Evolutionary conservation across 176 grass and related monocot species (phyloP).

Genomic region (Olyra latifolia): DNA sequence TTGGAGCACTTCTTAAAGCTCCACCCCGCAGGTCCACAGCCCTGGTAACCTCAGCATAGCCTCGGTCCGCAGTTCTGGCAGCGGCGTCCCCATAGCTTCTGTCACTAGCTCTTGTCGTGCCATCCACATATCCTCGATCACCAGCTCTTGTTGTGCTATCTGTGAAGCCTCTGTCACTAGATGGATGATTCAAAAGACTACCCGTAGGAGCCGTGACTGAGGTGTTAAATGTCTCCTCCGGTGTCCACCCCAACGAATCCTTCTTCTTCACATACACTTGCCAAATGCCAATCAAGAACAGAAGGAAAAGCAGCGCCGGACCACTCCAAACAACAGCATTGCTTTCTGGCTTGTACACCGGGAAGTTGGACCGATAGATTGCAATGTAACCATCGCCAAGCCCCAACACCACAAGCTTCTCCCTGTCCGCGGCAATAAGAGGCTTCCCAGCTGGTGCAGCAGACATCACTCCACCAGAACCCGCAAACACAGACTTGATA

Average conservation of each 20-base stretch:
- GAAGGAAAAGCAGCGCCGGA: constrained; percentile 74
- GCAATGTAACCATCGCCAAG: constrained; percentile 74
- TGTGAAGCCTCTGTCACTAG: constrained; percentile 50
- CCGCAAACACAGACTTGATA: constrained; percentile 76
- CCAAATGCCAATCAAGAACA: constrained; percentile 88
- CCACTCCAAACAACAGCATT: constrained; percentile 95
- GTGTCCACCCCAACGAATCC: constrained; percentile 76
- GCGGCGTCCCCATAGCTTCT: constrained; percentile 58
- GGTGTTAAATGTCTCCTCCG: constrained; percentile 74
- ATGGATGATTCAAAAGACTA: constrained; percentile 55
- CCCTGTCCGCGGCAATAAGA: constrained; percentile 61
- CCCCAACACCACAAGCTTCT: constrained; percentile 92
- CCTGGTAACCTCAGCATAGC: constrained; percentile 46
- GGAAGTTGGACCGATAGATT: constrained; percentile 83
- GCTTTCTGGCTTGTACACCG: constrained; percentile 65
- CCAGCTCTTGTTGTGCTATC: constrained; percentile 53
- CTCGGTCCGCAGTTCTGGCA: constrained; percentile 52
- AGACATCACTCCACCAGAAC: constrained; percentile 25
- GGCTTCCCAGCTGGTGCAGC: constrained; percentile 43
- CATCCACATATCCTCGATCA: constrained; percentile 59
- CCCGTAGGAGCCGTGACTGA: constrained; percentile 42
- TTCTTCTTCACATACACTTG: constrained; percentile 99
- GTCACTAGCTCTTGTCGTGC: constrained; percentile 47
- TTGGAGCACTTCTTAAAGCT: constrained; percentile 52
- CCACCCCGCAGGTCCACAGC: constrained; percentile 45